Conservation (phyloP, 345 rosid genomes). For the Syzygium aromaticum region DNA sequence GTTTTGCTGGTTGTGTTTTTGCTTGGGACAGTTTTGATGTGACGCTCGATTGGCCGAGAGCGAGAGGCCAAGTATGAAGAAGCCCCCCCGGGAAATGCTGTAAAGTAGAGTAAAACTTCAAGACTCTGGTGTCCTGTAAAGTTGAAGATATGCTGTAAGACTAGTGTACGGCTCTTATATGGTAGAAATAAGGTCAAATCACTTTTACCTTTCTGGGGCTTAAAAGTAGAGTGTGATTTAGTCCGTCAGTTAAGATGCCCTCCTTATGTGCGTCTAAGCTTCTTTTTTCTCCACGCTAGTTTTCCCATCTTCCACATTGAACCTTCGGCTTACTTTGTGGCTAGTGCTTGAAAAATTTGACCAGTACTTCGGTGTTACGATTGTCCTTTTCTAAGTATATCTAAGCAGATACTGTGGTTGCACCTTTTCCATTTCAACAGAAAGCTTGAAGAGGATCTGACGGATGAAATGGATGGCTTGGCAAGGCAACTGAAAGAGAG, state of each 20-base stretch:
- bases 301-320: neutral
- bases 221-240: neutral
- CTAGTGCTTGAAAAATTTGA: neutral
- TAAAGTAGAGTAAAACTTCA: neutral
- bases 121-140: neutral
- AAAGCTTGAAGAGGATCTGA: constrained; percentile 76
- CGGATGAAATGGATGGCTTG: constrained; percentile 87
- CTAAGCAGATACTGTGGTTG: neutral
- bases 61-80: neutral
- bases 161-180: neutral
- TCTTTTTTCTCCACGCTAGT: neutral
- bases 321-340: neutral
- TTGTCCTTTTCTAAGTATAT: neutral
- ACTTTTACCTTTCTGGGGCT: neutral
- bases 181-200: neutral
- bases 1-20: neutral
- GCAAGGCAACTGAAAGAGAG: constrained; percentile 79
- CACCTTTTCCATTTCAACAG: constrained; percentile 15
- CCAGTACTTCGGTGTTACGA: neutral
- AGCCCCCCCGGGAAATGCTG: neutral
- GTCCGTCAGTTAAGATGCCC: neutral
- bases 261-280: neutral
- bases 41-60: neutral
- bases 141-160: neutral
- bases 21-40: neutral